Conservation (phyloP, 2,329 filamentous ascomycete genomes). For the Aspergillus jensenii region DNA sequence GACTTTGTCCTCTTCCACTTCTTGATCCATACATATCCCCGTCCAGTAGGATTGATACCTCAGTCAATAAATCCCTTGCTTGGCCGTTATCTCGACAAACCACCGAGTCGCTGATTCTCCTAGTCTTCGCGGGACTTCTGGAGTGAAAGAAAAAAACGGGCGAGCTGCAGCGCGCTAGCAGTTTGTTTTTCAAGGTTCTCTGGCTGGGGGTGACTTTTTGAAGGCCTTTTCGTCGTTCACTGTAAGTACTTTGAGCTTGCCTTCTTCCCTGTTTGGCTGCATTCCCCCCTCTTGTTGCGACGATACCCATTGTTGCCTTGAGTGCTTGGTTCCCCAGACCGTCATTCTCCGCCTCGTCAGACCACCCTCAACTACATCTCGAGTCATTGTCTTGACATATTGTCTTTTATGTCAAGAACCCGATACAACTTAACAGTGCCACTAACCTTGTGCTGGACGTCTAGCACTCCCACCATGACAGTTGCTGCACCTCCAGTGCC, state of each 20-base stretch:
- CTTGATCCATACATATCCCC: constrained; percentile 10
- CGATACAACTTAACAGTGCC: background rate
- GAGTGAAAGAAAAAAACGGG: constrained; percentile 20
- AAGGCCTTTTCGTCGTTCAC: background rate
- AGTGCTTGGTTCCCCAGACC: constrained; percentile 1
- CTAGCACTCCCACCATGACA: constrained; percentile 29
- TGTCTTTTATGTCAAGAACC: constrained; percentile 5
- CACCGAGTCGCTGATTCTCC: constrained; percentile 14
- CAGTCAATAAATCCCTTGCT: constrained; percentile 18
- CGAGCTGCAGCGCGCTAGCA: constrained; percentile 25
- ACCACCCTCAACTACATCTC: background rate
- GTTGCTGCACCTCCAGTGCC: constrained; percentile 37
- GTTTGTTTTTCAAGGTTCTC: constrained; percentile 17
- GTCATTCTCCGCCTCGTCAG: constrained; percentile 1
- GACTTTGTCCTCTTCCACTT: background rate
- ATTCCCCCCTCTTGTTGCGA: background rate
- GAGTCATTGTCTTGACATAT: background rate
- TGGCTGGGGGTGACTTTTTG: constrained; percentile 12
- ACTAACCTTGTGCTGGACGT: constrained; percentile 12
- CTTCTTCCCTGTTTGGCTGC: background rate
- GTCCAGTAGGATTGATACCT: constrained; percentile 16
- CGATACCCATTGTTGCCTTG: background rate
- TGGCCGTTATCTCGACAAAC: constrained; percentile 14
- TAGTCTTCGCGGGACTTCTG: constrained; percentile 8
- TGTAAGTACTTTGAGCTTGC: background rate